phyloP scores from a whole-genome alignment of 371 early-diverging fungal genomes.

The Mortierella sp. region DNA sequence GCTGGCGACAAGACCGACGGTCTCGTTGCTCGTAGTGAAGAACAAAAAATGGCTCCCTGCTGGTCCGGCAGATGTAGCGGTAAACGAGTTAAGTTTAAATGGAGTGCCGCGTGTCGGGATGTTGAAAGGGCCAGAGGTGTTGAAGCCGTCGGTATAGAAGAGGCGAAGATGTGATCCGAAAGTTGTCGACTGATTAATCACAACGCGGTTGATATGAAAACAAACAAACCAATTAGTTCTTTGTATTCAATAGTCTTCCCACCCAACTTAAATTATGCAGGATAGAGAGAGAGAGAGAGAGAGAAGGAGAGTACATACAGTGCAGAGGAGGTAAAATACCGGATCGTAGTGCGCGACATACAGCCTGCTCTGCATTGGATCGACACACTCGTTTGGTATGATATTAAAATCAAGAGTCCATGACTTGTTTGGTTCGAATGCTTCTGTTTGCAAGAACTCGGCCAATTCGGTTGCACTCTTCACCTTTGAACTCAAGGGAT shows the following conservation, averaged over 20 bases:
- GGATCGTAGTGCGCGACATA: neutral
- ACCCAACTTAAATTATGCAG: too few species aligned
- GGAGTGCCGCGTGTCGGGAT: neutral
- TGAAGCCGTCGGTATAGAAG: neutral
- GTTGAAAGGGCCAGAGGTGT: conserved; percentile 1
- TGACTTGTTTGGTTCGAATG: neutral
- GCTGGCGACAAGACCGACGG: too few species aligned
- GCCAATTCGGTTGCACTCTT: neutral
- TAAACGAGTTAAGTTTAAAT: conserved; percentile 4
- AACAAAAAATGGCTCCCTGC: too few species aligned
- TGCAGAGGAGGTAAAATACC: conserved; percentile 8
- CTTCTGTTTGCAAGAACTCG: conserved; percentile 4
- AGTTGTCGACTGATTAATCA: neutral
- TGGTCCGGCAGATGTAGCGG: neutral
- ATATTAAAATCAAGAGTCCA: neutral
- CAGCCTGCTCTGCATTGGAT: neutral
- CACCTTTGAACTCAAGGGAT: neutral
- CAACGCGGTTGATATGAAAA: too few species aligned
- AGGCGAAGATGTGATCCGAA: neutral
- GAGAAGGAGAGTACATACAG: conserved; percentile 7
- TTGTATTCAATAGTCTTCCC: too few species aligned
- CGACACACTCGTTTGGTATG: conserved; percentile 15
- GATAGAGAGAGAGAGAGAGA: neutral
- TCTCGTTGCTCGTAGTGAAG: too few species aligned
- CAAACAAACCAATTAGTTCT: too few species aligned